These are phyloP conservation scores for Chalara sp. DNA, from an alignment of 2,329 filamentous ascomycete genomes.

Conservation along the genomic window DNA sequence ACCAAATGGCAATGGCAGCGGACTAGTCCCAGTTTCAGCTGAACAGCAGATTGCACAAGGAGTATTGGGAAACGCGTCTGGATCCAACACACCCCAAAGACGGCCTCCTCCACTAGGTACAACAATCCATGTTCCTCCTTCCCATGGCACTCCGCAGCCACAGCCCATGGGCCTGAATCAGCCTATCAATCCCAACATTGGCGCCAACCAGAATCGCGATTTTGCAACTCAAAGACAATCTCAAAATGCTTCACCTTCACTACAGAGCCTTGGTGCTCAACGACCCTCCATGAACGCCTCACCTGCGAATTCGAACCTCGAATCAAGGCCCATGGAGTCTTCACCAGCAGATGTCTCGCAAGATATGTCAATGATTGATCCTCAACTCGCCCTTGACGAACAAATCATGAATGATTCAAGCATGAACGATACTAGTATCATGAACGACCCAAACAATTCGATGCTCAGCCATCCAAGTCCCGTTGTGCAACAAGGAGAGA, in stretches of 20 bases:
- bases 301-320: slow-evolving; percentile 18
- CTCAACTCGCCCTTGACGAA: slow-evolving; percentile 25
- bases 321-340: slow-evolving; percentile 16
- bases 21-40: slow-evolving; percentile 16
- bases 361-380: slow-evolving; percentile 28
- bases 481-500: slow-evolving; percentile 15
- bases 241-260: slow-evolving; percentile 22
- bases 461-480: background rate
- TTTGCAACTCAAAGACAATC: slow-evolving; percentile 18
- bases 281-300: slow-evolving; percentile 20
- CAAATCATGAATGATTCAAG: slow-evolving; percentile 12
- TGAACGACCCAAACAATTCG: slow-evolving; percentile 1
- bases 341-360: slow-evolving; percentile 17
- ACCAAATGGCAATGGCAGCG: slow-evolving; percentile 18
- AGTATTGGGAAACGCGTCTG: slow-evolving; percentile 22
- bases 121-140: slow-evolving; percentile 24
- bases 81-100: slow-evolving; percentile 23
- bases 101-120: slow-evolving; percentile 24
- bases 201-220: slow-evolving; percentile 14
- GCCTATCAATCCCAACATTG: slow-evolving; percentile 20
- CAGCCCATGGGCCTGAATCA: slow-evolving; percentile 25
- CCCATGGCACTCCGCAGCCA: slow-evolving; percentile 18
- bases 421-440: slow-evolving; percentile 9
- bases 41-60: slow-evolving; percentile 29
- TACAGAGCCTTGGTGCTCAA: slow-evolving; percentile 18